Percentiles rank a stretch among this genome's conserved stretches.
These are phyloP conservation scores for Saturnispora diversa DNA, from an alignment of 805 yeast species.

Conservation along the genomic window DNA sequence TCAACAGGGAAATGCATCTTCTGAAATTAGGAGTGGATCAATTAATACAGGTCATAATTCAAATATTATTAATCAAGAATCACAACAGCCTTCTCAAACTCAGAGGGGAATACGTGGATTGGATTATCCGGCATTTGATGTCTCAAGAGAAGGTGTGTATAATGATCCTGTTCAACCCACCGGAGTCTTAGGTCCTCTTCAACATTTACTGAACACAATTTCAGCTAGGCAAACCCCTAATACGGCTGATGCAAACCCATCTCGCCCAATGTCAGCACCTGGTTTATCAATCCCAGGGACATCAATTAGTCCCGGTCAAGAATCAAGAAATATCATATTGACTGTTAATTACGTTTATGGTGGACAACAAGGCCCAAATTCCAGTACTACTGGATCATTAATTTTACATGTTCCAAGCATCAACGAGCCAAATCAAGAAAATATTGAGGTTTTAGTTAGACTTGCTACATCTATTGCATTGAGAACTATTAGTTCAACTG, in stretches of 20 bases:
- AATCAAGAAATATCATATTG: conserved; percentile 32
- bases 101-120: conserved; percentile 25
- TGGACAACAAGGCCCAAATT: conserved; percentile 17
- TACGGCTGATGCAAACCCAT: neutral
- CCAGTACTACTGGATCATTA: conserved; percentile 41
- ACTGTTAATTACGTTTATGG: conserved; percentile 34
- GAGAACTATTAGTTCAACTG: conserved; percentile 47
- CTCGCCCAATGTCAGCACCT: neutral
- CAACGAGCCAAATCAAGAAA: conserved; percentile 48
- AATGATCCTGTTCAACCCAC: conserved; percentile 21
- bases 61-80: too few relatives aligned
- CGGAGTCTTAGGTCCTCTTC: conserved; percentile 4
- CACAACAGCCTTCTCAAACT: too few relatives aligned
- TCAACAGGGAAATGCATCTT: too few relatives aligned
- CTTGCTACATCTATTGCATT: conserved; percentile 66
- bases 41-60: too few relatives aligned
- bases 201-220: neutral
- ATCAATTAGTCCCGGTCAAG: conserved; percentile 8
- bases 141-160: conserved; percentile 27
- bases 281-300: neutral
- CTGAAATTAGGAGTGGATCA: neutral
- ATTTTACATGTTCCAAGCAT: conserved; percentile 62
- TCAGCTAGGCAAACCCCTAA: neutral
- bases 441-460: conserved; percentile 51
- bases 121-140: conserved; percentile 33